Evolutionary conservation across 768 basidiomycete genomes (phyloP), one percentile per base, ranked within the genome.

Genomic region (Lactifluus piperatus): DNA sequence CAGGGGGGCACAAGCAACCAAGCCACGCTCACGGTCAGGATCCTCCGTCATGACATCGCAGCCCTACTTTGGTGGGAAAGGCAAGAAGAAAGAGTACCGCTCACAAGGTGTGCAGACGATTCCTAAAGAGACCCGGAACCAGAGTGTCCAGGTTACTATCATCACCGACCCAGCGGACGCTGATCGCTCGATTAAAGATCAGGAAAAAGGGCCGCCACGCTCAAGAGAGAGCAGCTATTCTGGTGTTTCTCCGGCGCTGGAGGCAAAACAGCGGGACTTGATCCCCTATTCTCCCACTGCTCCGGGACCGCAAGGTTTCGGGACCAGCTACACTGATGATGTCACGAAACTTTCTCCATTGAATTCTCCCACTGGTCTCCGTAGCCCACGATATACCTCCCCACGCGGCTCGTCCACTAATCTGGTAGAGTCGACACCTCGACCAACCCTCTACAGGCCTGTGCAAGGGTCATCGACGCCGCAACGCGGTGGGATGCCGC

Each of bases 61-160:
- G 10, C 70, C 71, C 16, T 71, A 66, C 36, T 71, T 71, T 29
- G 69, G 65, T n/a, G 54, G 54, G 41, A 66, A 70, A 47, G 73
- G 72, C 56, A 73, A 75, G 58, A 79, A 73, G 70, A 81, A 77
- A 66, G 74, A 76, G 67, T 90, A 91, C 65, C 79, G 76, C 54
- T 77, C 80, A 39, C 75, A 81, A 62, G 88, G 85, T 59, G 81
- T 89, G 58, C 91, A 93, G 73, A 91, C 89, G 52, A 72, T 77
- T 59, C 69, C 74, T 41, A 76, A 75, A 51, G 80, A 83, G 66
- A 78, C 76, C 65, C 75, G 76, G 54, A 77, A 75, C 65, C 77
- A 81, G 68, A 77, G 76, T 45, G 76, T 88, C 57, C 89, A 91
- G 76, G 83, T 81, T 51, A 71, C 74, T 47, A 56, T 65, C 8